Conservation (phyloP, 2,329 filamentous ascomycete genomes). For the Daldinia sp. region DNA sequence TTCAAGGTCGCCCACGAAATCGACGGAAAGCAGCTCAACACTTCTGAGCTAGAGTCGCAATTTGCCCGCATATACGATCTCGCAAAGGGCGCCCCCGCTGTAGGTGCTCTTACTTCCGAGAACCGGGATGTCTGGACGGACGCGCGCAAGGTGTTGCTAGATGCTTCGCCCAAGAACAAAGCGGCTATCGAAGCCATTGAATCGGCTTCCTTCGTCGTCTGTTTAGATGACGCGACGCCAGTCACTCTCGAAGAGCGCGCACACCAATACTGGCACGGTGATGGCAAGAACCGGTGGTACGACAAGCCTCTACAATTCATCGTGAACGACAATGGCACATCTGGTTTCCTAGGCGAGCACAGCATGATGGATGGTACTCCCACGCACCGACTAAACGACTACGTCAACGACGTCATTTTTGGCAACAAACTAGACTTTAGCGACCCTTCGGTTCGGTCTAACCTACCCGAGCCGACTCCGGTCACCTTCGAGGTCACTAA, state of each 20-base stretch:
- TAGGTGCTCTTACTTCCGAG: constrained; percentile 87
- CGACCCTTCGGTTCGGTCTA: constrained; percentile 77
- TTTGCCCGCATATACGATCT: constrained; percentile 85
- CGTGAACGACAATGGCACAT: constrained; percentile 95
- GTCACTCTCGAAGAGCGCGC: constrained; percentile 96
- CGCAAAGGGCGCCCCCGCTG: constrained; percentile 73
- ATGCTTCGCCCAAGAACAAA: constrained; percentile 80
- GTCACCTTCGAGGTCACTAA: constrained; percentile 81
- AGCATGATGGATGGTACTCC: constrained; percentile 99
- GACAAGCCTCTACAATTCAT: constrained; percentile 99
- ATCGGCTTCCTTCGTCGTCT: constrained; percentile 88
- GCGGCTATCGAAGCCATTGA: constrained; percentile 82
- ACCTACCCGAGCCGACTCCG: constrained; percentile 80
- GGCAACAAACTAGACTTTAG: constrained; percentile 93
- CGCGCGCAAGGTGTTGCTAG: constrained; percentile 77
- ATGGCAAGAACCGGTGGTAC: constrained; percentile 94
- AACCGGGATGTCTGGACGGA: constrained; percentile 95
- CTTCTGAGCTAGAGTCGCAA: constrained; percentile 87
- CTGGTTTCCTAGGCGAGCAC: constrained; percentile 98
- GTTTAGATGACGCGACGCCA: constrained; percentile 89
- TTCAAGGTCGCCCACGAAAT: constrained; percentile 89
- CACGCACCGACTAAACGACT: constrained; percentile 96
- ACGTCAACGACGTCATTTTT: constrained; percentile 89
- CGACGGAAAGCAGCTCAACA: constrained; percentile 84
- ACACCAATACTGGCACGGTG: constrained; percentile 97